Conservation (phyloP, 139 green algal species). For the Chlamydomonas sp. region DNA sequence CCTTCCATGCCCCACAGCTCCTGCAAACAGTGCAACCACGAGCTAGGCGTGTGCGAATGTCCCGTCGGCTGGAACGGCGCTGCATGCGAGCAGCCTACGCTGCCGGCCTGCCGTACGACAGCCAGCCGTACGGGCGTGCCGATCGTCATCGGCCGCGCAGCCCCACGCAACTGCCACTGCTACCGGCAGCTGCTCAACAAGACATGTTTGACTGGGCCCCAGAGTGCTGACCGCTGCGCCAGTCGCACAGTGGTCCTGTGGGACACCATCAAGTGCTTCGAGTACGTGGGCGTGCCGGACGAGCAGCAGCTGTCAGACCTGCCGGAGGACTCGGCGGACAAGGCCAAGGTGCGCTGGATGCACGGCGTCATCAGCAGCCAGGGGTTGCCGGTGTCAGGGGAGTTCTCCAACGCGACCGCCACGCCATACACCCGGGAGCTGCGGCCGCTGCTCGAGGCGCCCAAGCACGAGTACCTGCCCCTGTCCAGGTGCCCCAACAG, state of each 20-base stretch:
- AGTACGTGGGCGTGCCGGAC: not conserved
- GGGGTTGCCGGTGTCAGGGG: not conserved
- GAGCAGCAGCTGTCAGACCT: conserved; percentile 22
- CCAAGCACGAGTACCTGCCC: not conserved
- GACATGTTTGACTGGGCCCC: not conserved
- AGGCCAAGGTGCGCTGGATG: not conserved
- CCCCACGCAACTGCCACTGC: conserved; percentile 31
- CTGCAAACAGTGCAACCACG: conserved; percentile 7
- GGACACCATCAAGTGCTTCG: conserved; percentile 13
- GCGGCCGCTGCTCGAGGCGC: not conserved
- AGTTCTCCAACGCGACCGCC: too few relatives aligned
- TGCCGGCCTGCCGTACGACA: conserved; percentile 18
- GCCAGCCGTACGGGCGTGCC: not conserved
- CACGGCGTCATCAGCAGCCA: too few relatives aligned
- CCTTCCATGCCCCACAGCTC: not conserved
- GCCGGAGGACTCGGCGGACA: conserved; percentile 1
- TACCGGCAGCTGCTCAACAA: not conserved
- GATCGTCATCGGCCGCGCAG: conserved; percentile 9
- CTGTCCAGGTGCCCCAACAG: conserved; percentile 14
- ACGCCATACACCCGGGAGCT: not conserved
- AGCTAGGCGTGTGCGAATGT: conserved; percentile 31
- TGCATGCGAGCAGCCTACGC: not conserved
- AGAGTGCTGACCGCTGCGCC: not conserved
- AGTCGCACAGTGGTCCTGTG: conserved; percentile 11
- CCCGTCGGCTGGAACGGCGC: conserved; percentile 13